Base-by-base conservation (phyloP, 2,329 filamentous ascomycete genomes). In the Xylariales sp. region DNA sequence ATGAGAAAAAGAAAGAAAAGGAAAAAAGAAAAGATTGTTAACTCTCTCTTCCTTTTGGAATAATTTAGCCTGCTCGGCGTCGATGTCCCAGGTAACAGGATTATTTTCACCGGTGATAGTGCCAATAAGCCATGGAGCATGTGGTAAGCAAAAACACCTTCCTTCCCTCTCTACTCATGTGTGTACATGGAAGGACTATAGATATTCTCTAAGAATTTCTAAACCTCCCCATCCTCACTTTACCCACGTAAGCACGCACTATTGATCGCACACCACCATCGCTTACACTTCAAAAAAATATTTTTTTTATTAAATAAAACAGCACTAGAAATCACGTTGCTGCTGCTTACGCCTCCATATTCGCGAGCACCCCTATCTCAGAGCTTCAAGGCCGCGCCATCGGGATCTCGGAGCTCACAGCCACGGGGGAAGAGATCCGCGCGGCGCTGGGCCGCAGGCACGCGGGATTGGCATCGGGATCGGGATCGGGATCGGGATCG, bases 301-400 rank as follows among this genome's bases (percentile, higher is more conserved):
- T 5, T 29, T 30, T 15, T 31, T 24, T 14, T 17, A 16, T 6
- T 16, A 27, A 16, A 13, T 13, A 10, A 20, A 17, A 15, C 17
- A 56, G 54, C 21, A 53, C 53, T 3, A 45, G 52, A n/a, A 38
- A 48, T 12, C 56, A 54, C 13, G 54, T 57, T 1, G 53, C 52
- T 4, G 48, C 47, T 8, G 54, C 49, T 1, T 56, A 57, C 23
- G 49, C 46, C 5, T 50, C 50, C 3, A 51, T 57, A 20, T 58
- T 58, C n/a, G 42, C 53, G 0, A 35, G 14, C 3, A 56, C 45
- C 1, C 49, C 53, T 5, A 40, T 49, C 2, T 28, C 43, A 2
- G 31, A 52, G 25, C 41, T 57, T 1, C 32, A 43, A 4, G 49
- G 46, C 11, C 41, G 54, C 6, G 40, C 31, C 6, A 51, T 57